These are phyloP conservation scores for Bryoerythrophyllum caledonicum DNA, from an alignment of 225 moss, liverwort and hornwort genomes.

Conservation along the genomic window DNA sequence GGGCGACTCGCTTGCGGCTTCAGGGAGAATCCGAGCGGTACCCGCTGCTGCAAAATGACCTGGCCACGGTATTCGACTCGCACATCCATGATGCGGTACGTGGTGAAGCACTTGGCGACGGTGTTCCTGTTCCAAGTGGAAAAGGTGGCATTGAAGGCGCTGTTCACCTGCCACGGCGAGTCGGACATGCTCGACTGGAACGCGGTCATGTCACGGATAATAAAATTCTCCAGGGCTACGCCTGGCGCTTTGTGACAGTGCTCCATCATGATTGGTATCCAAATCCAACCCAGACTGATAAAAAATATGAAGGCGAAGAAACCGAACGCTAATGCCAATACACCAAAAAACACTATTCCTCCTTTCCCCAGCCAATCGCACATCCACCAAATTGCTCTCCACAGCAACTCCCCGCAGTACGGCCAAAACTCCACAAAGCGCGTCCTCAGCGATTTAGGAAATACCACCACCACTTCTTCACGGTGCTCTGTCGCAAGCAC, in stretches of 20 bases:
- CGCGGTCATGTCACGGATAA: slow-evolving; percentile 17
- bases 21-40: slow-evolving; percentile 12
- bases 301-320: rapidly evolving
- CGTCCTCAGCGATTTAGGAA: neutral
- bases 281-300: rapidly evolving
- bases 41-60: neutral
- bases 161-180: slow-evolving; percentile 23
- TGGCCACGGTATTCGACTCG: neutral
- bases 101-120: slow-evolving; percentile 6
- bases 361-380: too few relatives aligned
- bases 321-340: too few relatives aligned
- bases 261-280: neutral
- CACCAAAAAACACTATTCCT: rapidly evolving
- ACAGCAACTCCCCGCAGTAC: neutral
- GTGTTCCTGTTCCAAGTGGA: slow-evolving; percentile 17
- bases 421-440: neutral
- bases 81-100: slow-evolving; percentile 12
- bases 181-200: slow-evolving; percentile 3
- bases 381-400: too few relatives aligned
- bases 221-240: neutral
- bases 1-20: slow-evolving; percentile 1
- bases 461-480: neutral
- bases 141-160: neutral
- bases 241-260: neutral
- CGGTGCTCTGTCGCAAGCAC: neutral